Conservation (phyloP, 805 yeast species). For the Lipomyces anomalus region DNA sequence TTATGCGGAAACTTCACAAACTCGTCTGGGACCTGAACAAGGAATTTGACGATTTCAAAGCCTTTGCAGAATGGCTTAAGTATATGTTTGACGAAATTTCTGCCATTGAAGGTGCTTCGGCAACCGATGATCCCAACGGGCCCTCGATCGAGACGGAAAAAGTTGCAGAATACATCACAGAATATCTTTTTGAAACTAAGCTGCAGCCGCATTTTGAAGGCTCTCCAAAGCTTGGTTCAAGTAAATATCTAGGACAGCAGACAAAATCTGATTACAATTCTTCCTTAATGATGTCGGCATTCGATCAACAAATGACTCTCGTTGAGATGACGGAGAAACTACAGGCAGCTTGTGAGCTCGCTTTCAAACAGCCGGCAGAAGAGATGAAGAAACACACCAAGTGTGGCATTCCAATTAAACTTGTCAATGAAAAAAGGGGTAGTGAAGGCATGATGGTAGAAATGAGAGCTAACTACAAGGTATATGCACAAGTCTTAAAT, state of each 20-base stretch:
- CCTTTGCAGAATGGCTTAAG: constrained; percentile 22
- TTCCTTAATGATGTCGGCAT: not conserved
- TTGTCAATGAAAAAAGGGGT: constrained; percentile 3
- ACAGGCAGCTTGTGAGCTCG: not conserved
- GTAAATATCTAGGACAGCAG: too few relatives aligned
- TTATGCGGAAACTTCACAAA: constrained; percentile 8
- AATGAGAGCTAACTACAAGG: not conserved
- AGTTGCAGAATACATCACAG: constrained; percentile 14
- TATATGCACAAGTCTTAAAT: not conserved
- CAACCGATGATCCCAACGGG: constrained; percentile 5
- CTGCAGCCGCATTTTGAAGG: constrained; percentile 4
- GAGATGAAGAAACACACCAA: constrained; percentile 17
- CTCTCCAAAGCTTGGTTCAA: too few relatives aligned
- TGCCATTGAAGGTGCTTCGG: constrained; percentile 3
- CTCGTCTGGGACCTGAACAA: constrained; percentile 16
- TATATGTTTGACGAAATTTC: constrained; percentile 8
- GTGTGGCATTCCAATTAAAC: constrained; percentile 12
- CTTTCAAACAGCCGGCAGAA: constrained; percentile 17
- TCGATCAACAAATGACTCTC: not conserved
- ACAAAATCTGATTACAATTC: too few relatives aligned
- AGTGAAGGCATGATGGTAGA: not conserved
- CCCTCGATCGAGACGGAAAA: constrained; percentile 11
- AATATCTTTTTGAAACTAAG: constrained; percentile 1
- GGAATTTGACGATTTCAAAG: constrained; percentile 13
- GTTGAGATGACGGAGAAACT: not conserved